Conservation (phyloP, 352 stramenopile genomes). For the Phytopythium delawarense region DNA sequence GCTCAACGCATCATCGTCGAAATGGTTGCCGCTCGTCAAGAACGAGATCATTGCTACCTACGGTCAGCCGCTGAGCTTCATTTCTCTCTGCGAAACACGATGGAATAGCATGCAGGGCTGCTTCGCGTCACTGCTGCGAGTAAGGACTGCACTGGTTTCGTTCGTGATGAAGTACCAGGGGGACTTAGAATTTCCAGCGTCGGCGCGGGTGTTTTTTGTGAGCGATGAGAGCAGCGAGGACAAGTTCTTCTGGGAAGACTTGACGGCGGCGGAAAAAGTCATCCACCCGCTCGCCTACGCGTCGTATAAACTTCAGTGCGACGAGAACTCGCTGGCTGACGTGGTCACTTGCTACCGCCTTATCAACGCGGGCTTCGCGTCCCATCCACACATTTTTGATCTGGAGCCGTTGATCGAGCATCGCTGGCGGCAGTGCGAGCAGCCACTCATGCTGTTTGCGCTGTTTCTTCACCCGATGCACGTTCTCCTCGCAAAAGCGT, state of each 20-base stretch:
- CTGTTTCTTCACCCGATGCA: too few species aligned
- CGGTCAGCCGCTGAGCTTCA: background rate
- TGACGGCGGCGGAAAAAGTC: background rate
- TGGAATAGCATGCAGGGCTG: background rate
- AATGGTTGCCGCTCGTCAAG: background rate
- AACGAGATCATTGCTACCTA: background rate
- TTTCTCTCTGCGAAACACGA: background rate
- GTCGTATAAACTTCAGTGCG: background rate
- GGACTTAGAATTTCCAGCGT: background rate
- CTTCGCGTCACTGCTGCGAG: background rate
- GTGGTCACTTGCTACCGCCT: background rate
- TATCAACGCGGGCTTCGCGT: background rate
- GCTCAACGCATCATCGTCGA: background rate
- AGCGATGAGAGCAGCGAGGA: background rate
- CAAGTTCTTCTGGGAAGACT: background rate
- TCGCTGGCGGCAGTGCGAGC: background rate
- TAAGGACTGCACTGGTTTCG: background rate
- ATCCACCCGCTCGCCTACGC: background rate
- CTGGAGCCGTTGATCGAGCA: background rate
- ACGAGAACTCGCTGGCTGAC: background rate
- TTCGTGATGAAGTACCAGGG: background rate
- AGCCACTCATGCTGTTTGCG: too few species aligned
- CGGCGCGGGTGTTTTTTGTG: background rate
- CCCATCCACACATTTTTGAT: background rate
- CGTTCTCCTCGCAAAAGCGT: too few species aligned